Evolutionary conservation across 2,329 filamentous ascomycete species (phyloP), one percentile per base, ranked within the genome.

Genomic region (Boeremia exigua): DNA sequence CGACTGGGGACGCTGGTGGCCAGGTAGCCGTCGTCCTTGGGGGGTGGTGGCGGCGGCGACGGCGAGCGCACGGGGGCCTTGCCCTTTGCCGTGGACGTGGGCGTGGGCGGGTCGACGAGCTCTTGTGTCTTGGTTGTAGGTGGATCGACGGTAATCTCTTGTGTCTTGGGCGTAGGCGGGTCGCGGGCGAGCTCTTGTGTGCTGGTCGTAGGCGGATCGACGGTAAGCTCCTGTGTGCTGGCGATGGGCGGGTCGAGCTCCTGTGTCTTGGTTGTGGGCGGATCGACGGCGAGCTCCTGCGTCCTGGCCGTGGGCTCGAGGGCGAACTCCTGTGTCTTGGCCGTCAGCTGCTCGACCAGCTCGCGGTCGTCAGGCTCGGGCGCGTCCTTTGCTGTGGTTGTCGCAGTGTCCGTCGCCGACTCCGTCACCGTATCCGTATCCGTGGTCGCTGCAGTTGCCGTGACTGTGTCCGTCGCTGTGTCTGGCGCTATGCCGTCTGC

Each of bases 1-100:
- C 69, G 70, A 34, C 79, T 81, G 27, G 78, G 81, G 50, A 79
- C 77, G 60, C 66, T 68, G 0, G 68, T 65, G 5, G 58, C 79
- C 17, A 82, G 73, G 68, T 85, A 86, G 32, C 76, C 72, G 44
- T 81, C 77, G 63, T 84, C 81, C 65, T 82, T 82, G 2, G 79
- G 76, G 2, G 81, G 79, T 3, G 77, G 81, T 4, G 80, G 76
- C 42, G 81, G 81, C 28, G 81, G 80, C 3, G 72, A 71, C 0
- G 72, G 71, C 33, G 74, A 75, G 28, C 61, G 66, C 4, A 74
- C 50, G 15, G 70, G 57, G 0, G 61, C 66, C 42, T 75, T 73
- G 30, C 65, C 71, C 29, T 66, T 69, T 12, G 50, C 53, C 36
- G 46, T 46, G 17, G 65, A 54, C 17, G 55, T 50, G 14, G 58